phyloP scores from a whole-genome alignment of 805 yeast species.

The Candida ovalis region DNA sequence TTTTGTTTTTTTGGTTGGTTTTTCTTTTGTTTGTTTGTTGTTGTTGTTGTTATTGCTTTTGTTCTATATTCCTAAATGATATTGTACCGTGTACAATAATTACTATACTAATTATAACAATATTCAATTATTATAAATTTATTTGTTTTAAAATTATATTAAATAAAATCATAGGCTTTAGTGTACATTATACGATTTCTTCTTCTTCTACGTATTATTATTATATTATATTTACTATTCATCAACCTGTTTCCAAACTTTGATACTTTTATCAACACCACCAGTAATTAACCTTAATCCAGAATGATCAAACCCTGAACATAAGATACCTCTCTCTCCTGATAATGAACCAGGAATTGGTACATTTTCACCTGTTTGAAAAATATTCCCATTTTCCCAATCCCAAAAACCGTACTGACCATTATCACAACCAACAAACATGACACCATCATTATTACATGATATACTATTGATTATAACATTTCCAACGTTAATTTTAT shows the following conservation, averaged over 20 bases:
- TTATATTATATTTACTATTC: slow-evolving; percentile 5
- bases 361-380: slow-evolving; percentile 50
- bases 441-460: slow-evolving; percentile 52
- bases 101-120: no score
- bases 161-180: neutral
- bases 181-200: no score
- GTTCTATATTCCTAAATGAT: no score
- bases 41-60: no score
- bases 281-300: slow-evolving; percentile 83
- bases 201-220: no score
- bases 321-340: slow-evolving; percentile 63
- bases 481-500: slow-evolving; percentile 31
- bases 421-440: slow-evolving; percentile 82
- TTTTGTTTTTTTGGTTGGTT: neutral
- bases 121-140: no score
- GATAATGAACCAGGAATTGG: slow-evolving; percentile 69
- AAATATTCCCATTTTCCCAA: slow-evolving; percentile 63
- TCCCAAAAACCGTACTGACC: slow-evolving; percentile 78
- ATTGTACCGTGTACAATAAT: no score
- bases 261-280: slow-evolving; percentile 84
- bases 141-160: no score
- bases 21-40: neutral
- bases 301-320: slow-evolving; percentile 71
- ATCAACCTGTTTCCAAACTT: slow-evolving; percentile 60
- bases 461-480: slow-evolving; percentile 62